Conservation (phyloP, 768 basidiomycete species). For the Gloeophyllum trabeum region DNA sequence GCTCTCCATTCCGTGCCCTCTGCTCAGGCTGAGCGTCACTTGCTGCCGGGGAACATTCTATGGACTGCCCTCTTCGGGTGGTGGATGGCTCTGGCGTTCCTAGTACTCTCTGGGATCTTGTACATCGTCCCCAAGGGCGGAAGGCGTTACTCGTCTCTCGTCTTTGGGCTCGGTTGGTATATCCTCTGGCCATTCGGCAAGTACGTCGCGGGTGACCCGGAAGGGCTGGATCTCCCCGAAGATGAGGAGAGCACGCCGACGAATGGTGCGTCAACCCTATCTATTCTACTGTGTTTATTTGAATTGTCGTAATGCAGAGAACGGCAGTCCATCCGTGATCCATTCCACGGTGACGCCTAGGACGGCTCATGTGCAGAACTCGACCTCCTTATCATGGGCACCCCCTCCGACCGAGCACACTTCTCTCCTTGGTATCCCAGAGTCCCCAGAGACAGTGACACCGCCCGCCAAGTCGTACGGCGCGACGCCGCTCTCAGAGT, state of each 20-base stretch:
- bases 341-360: constrained; percentile 33
- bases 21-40: constrained; percentile 85
- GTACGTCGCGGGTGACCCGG: constrained; percentile 81
- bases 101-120: constrained; percentile 55
- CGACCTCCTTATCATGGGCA: constrained; percentile 32
- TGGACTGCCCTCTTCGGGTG: constrained; percentile 89
- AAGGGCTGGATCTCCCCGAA: constrained; percentile 19
- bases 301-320: too few relatives aligned
- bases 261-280: too few relatives aligned
- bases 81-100: constrained; percentile 77
- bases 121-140: constrained; percentile 74
- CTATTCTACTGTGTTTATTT: too few relatives aligned
- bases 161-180: constrained; percentile 94
- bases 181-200: constrained; percentile 98
- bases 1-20: constrained; percentile 90
- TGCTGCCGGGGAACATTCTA: constrained; percentile 88
- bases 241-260: constrained; percentile 24
- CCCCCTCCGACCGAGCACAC: constrained; percentile 34
- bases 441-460: constrained; percentile 22
- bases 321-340: constrained; percentile 28
- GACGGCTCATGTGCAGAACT: constrained; percentile 20
- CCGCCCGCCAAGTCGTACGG: constrained; percentile 63
- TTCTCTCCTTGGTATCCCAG: constrained; percentile 26
- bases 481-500: too few relatives aligned
- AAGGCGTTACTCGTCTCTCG: constrained; percentile 68